Conservation (phyloP, 495 filamentous ascomycete genomes). For the Clavariopsis aquatica region DNA sequence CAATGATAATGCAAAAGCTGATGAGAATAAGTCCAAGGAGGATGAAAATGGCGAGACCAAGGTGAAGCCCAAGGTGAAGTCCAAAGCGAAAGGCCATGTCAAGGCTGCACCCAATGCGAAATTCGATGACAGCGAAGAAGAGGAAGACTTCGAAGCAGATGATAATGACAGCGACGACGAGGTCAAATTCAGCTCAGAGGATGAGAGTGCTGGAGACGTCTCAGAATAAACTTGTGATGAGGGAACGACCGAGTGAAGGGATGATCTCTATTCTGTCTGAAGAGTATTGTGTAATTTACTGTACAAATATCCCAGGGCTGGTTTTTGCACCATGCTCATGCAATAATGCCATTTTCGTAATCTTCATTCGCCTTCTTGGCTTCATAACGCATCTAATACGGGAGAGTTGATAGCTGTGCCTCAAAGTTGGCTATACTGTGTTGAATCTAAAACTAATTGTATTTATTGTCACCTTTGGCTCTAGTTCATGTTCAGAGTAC, state of each 20-base stretch:
- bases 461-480: neutral
- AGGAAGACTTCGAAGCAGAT: neutral
- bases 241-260: neutral
- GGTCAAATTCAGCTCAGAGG: neutral
- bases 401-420: neutral
- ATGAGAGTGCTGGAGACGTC: neutral
- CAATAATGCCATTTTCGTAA: neutral
- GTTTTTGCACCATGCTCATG: too few species aligned
- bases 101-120: neutral
- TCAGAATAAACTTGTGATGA: conserved; percentile 1
- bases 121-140: neutral
- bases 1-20: conserved; percentile 4
- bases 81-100: neutral
- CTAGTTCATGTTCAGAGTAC: neutral
- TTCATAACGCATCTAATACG: neutral
- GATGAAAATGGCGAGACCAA: neutral
- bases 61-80: neutral
- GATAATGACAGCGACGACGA: neutral
- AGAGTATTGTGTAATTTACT: neutral
- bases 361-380: neutral
- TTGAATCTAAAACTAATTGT: neutral
- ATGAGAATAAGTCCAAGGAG: too few species aligned
- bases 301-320: neutral
- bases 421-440: neutral
- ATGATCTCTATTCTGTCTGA: neutral